Evolutionary conservation across 2,329 filamentous ascomycete species (phyloP), one percentile per base, ranked within the genome.

Genomic region (Aureobasidium namibiae): DNA sequence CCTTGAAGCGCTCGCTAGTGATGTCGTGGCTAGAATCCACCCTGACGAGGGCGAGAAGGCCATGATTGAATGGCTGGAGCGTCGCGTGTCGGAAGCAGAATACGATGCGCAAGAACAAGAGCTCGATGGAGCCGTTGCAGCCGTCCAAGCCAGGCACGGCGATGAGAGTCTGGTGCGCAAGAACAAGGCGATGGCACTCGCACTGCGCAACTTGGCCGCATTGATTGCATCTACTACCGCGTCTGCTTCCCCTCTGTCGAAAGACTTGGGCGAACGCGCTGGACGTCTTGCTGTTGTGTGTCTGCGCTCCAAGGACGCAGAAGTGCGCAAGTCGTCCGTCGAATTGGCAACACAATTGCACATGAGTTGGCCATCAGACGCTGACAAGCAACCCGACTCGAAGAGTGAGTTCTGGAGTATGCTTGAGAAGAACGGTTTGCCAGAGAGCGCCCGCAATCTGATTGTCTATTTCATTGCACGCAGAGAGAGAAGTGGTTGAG

Each of bases 401-500:
- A 75, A 75, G 57, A 62, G 60, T 16, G 72, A 69, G 31, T 92
- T 92, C 69, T 92, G 88, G 88, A 80, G 80, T 34, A 79, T 80
- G 24, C 77, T 91, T 66, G 82, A 78, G 60, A 80, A 75, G 10
- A 64, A 61, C 14, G 73, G 72, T 1, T 77, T 88, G 36, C 80
- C 81, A 67, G 86, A 89, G 62, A 86, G 89, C 64, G 84, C 86
- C n/a, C 83, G 88, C 75, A 90, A 85, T 66, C 71, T 90, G 61
- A 85, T 90, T 64, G 89, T 86, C 16, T 90, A 90, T 68, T 90
- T 90, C 70, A 85, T 90, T 65, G 86, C 87, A 38, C 86, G 86
- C 76, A 77, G 78, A 67, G 82, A 87, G 72, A 75, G 83, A 56
- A 84, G 87, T 21, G 34, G 18, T 24, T 54, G 26, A 52, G n/a